phyloP scores from a whole-genome alignment of 164 flowering plant genomes.

The Saururus chinensis region DNA sequence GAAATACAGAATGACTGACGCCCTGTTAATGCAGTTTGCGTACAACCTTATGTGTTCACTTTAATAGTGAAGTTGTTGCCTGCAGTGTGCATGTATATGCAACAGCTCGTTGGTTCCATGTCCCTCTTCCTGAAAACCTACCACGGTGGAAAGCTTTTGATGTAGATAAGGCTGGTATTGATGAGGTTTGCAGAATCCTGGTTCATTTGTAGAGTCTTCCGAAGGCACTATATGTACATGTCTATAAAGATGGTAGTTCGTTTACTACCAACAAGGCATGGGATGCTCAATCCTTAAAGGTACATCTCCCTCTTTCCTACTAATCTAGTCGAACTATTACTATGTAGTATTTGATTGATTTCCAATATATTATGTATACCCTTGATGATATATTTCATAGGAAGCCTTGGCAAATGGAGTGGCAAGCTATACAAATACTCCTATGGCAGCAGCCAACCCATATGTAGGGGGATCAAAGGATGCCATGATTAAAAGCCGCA shows the following conservation, averaged over 20 bases:
- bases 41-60: conserved; percentile 83
- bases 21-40: conserved; percentile 65
- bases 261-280: too few species aligned
- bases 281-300: conserved; percentile 70
- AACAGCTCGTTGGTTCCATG: conserved; percentile 86
- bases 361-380: too few species aligned
- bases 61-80: conserved; percentile 94
- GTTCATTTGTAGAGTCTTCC: conserved; percentile 80
- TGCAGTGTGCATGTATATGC: conserved; percentile 98
- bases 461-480: conserved; percentile 48
- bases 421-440: conserved; percentile 17
- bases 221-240: conserved; percentile 69
- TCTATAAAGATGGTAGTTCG: too few species aligned
- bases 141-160: conserved; percentile 99
- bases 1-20: too few species aligned
- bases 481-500: conserved; percentile 22
- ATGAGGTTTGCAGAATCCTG: conserved; percentile 87
- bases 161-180: conserved; percentile 77
- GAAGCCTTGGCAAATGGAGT: conserved; percentile 30
- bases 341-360: too few species aligned
- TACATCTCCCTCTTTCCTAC: conserved; percentile 4
- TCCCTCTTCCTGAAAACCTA: conserved; percentile 90
- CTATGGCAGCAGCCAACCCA: conserved; percentile 19
- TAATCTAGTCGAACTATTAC: too few species aligned
- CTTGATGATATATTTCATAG: conserved; percentile 18